phyloP scores from a whole-genome alignment of 768 basidiomycete species.

The Serendipita sp. region DNA sequence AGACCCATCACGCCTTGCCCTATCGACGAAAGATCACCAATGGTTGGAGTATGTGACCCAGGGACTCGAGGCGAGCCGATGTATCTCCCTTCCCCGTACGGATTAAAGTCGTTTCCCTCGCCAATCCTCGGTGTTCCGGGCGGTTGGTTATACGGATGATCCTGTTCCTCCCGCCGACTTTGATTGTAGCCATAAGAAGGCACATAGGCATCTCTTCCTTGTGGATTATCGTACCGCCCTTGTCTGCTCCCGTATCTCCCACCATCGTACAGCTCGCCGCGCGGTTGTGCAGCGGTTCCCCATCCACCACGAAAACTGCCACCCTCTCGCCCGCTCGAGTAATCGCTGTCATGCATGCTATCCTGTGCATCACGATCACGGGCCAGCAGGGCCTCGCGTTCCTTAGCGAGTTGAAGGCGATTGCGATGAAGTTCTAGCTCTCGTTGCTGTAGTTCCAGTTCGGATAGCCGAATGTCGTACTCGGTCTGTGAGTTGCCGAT shows the following conservation, averaged over 20 bases:
- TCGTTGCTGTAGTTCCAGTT: conserved; percentile 1
- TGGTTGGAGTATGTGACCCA: neutral
- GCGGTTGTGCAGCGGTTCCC: too few relatives aligned
- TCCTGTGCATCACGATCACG: neutral
- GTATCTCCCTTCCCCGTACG: neutral
- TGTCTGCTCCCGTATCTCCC: neutral
- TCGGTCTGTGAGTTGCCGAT: neutral
- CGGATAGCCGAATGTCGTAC: conserved; percentile 2
- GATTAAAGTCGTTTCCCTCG: neutral
- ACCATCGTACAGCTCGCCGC: neutral
- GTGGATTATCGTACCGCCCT: neutral
- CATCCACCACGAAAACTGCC: neutral
- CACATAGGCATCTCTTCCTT: neutral
- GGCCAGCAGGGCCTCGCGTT: neutral
- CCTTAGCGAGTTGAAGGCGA: neutral
- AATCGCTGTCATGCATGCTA: neutral
- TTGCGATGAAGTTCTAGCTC: neutral
- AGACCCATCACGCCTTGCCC: neutral
- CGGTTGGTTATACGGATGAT: neutral
- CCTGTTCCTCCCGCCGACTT: neutral
- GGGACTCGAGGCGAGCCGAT: neutral
- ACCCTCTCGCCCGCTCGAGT: neutral
- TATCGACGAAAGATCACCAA: neutral
- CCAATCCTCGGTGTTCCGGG: neutral
- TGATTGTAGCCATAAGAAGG: neutral